A percentile compares a stretch with the other conserved stretches of the same genome.
Evolutionary conservation across 768 basidiomycete species (phyloP).

Genomic region (Auricularia heimuer): DNA sequence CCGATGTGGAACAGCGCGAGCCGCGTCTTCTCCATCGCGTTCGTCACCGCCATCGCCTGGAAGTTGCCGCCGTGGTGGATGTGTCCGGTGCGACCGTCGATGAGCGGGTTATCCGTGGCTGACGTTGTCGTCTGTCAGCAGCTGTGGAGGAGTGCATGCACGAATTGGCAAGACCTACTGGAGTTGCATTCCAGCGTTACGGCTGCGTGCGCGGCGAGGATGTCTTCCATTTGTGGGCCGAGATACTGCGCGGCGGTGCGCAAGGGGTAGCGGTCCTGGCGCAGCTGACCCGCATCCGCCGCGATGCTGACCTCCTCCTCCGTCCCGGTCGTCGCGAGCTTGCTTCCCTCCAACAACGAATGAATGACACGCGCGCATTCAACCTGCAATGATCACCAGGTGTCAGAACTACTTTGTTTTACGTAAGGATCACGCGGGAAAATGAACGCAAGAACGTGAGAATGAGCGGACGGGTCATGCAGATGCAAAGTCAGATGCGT

Average conservation of each 20-base stretch:
- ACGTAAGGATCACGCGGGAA: background rate
- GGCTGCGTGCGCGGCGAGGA: slow-evolving; percentile 52
- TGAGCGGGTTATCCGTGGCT: slow-evolving; percentile 84
- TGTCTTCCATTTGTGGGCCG: slow-evolving; percentile 77
- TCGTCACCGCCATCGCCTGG: slow-evolving; percentile 79
- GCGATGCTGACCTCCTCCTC: slow-evolving; percentile 65
- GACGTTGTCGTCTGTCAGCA: background rate
- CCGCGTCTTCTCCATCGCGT: slow-evolving; percentile 82
- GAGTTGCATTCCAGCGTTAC: slow-evolving; percentile 74
- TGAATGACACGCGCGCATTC: slow-evolving; percentile 63
- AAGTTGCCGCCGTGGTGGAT: slow-evolving; percentile 84
- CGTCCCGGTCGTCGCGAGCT: slow-evolving; percentile 48
- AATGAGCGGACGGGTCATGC: background rate
- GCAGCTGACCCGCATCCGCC: slow-evolving; percentile 61
- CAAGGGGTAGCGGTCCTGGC: slow-evolving; percentile 72
- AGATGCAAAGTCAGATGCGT: background rate
- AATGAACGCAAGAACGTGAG: background rate
- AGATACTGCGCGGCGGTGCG: slow-evolving; percentile 77
- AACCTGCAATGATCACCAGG: slow-evolving; percentile 29
- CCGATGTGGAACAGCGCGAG: slow-evolving; percentile 61
- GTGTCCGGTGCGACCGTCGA: slow-evolving; percentile 54
- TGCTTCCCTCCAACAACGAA: slow-evolving; percentile 57
- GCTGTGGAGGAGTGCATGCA: background rate
- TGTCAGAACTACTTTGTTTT: background rate
- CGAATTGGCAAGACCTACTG: slow-evolving; percentile 35